phyloP scores from a whole-genome alignment of 148 eudicot genomes.

The Diospyros lotus region DNA sequence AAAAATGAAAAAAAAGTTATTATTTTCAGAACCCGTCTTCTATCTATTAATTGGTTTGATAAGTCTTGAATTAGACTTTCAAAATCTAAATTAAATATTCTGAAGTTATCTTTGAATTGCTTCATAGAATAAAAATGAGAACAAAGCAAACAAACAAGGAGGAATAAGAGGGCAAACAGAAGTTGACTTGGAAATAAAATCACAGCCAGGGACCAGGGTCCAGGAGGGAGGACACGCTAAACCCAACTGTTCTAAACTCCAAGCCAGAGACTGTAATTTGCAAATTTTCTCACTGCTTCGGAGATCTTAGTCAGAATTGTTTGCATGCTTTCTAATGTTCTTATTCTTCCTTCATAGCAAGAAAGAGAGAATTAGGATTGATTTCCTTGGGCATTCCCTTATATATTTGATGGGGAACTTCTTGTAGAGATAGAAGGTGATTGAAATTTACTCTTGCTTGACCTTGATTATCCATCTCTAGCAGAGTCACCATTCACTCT shows the following conservation, averaged over 20 bases:
- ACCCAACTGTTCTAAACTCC: slow-evolving; percentile 12
- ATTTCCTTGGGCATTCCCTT: background rate
- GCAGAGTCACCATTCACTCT: background rate
- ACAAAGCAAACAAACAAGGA: slow-evolving; percentile 9
- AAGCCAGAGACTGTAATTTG: slow-evolving; percentile 1
- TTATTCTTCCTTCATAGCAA: background rate
- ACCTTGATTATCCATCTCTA: background rate
- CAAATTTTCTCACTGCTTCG: background rate
- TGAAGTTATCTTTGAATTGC: too few relatives aligned
- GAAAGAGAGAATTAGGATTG: background rate
- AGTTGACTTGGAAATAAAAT: slow-evolving; percentile 4
- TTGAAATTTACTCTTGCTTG: slow-evolving; percentile 1
- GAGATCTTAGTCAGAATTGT: background rate
- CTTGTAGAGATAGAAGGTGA: background rate
- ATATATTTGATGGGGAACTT: background rate
- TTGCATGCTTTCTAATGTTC: slow-evolving; percentile 11
- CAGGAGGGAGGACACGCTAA: background rate
- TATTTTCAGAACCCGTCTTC: too few relatives aligned
- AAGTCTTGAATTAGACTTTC: too few relatives aligned
- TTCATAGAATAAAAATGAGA: too few relatives aligned
- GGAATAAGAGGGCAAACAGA: slow-evolving; percentile 15
- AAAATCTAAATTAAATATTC: too few relatives aligned
- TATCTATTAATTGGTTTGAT: too few relatives aligned
- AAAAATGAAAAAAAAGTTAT: too few relatives aligned
- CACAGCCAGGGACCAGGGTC: background rate